Evolutionary conservation across 352 stramenopile species (phyloP).

Genomic region (Phytophthora megakarya): DNA sequence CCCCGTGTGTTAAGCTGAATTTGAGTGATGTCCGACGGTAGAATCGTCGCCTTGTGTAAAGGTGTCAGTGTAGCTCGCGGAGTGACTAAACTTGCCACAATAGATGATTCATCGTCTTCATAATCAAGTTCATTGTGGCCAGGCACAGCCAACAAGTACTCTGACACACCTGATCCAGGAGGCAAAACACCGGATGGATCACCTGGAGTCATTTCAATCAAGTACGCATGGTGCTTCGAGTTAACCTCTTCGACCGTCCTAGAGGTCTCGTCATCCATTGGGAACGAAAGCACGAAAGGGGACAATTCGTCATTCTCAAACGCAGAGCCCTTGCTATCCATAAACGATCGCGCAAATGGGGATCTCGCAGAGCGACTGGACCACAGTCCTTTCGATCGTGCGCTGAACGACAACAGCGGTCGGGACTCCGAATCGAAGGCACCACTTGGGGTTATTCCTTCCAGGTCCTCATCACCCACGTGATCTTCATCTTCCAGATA

Average conservation of each 20-base stretch:
- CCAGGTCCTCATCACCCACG: conserved; percentile 7
- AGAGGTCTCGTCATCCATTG: conserved; percentile 67
- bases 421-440: conserved; percentile 43
- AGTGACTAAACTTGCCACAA: conserved; percentile 28
- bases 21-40: conserved; percentile 74
- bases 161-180: conserved; percentile 41
- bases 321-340: conserved; percentile 39
- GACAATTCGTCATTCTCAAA: conserved; percentile 42
- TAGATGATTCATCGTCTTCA: conserved; percentile 39
- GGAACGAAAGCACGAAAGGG: conserved; percentile 78
- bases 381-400: conserved; percentile 46
- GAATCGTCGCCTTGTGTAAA: conserved; percentile 44
- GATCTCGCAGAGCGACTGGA: conserved; percentile 56
- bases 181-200: conserved; percentile 50
- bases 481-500: conserved; percentile 35
- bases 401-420: conserved; percentile 49
- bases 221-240: conserved; percentile 66
- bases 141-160: conserved; percentile 78
- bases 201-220: conserved; percentile 74
- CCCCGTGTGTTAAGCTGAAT: conserved; percentile 76
- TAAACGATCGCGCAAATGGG: conserved; percentile 42
- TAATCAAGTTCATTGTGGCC: conserved; percentile 42
- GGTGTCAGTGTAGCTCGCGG: conserved; percentile 37
- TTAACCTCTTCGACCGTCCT: conserved; percentile 56
- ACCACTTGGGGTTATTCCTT: conserved; percentile 25